These are phyloP conservation scores for Colletotrichum horii DNA, from an alignment of 2,329 filamentous ascomycete species.

Conservation along the genomic window DNA sequence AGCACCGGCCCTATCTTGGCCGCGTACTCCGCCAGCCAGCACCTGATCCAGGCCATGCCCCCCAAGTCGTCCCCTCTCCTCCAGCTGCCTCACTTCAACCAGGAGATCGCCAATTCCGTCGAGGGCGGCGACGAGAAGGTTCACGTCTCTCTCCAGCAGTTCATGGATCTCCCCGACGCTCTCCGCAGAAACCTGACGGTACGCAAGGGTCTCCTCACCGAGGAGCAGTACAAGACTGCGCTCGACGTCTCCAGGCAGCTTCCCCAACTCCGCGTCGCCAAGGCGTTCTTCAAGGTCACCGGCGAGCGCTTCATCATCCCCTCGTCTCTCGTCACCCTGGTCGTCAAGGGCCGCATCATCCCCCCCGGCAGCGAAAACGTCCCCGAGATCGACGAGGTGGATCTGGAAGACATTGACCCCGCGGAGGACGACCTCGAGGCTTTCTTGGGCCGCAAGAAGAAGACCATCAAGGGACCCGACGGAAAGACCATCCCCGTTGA, in stretches of 20 bases:
- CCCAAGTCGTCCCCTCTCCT: slow-evolving; percentile 86
- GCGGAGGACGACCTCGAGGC: slow-evolving; percentile 92
- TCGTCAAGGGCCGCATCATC: slow-evolving; percentile 93
- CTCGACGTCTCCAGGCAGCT: slow-evolving; percentile 82
- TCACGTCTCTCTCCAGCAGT: slow-evolving; percentile 82
- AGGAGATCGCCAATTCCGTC: slow-evolving; percentile 67
- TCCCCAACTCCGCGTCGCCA: slow-evolving; percentile 82
- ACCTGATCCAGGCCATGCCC: slow-evolving; percentile 86
- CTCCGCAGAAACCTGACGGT: slow-evolving; percentile 76
- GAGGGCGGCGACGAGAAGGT: slow-evolving; percentile 74
- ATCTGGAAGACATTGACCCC: slow-evolving; percentile 90
- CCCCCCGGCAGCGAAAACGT: slow-evolving; percentile 82
- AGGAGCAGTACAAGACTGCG: slow-evolving; percentile 77
- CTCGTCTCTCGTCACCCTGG: slow-evolving; percentile 88
- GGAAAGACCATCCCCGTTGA: slow-evolving; percentile 62
- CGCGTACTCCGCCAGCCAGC: slow-evolving; percentile 83
- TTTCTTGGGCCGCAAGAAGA: slow-evolving; percentile 78
- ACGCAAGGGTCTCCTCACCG: slow-evolving; percentile 72
- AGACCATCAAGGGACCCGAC: slow-evolving; percentile 63
- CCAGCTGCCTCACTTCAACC: slow-evolving; percentile 87
- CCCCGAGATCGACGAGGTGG: slow-evolving; percentile 75
- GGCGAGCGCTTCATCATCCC: slow-evolving; percentile 94
- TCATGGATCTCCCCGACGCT: slow-evolving; percentile 82
- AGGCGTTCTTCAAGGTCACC: slow-evolving; percentile 97
- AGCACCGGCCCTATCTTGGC: slow-evolving; percentile 82